Evolutionary conservation across 1,284 basidiomycete genomes (phyloP), one percentile per base, ranked within the genome.

Genomic region (Filobasidium uniguttulatum): DNA sequence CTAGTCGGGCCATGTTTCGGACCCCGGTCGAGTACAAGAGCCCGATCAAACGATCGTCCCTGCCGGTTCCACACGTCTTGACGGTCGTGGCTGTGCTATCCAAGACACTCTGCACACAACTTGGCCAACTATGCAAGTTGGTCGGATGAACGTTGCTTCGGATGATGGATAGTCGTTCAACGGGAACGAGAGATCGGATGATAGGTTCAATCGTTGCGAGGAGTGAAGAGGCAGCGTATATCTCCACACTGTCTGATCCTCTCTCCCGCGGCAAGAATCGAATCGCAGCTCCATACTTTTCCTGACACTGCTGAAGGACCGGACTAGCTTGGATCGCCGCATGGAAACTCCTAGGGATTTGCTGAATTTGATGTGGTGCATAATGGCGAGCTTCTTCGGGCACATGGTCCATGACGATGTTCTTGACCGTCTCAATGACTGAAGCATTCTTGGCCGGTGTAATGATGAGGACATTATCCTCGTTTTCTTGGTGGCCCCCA

Each of bases 401-500:
- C 12, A 52, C 37, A 20, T 47, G 46, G 12, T 38, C 40, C 31
- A 47, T 41, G 33, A 52, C 46, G n/a, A 52, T 25, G 25, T 52
- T 46, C 22, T 44, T 25, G 20, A 47, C 46, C 46, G 36, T 44
- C 3, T 41, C 41, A 7, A 37, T 34, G n/a, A 48, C 43, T 2
- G 47, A 31, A 5, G 35, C 35, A 25, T 53, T 53, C 46, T 53
- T 53, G 25, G 41, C 43, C 5, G 51, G 51, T n/a, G 51, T 53
- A 12, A 48, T 48, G 28, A 41, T 48, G 19, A 53, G 34, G 26
- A 53, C 51, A 17, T 53, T 53, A 29, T 53, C 51, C 34, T 53
- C 51, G 46, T 48, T 48, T 20, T 44, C 50, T 52, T 86, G 80
- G 69, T 97, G 96, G 14, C 91, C 91, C 29, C 90, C 93, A 52